Conservation (phyloP, 2,329 filamentous ascomycete species). For the Neofusicoccum ribis region DNA sequence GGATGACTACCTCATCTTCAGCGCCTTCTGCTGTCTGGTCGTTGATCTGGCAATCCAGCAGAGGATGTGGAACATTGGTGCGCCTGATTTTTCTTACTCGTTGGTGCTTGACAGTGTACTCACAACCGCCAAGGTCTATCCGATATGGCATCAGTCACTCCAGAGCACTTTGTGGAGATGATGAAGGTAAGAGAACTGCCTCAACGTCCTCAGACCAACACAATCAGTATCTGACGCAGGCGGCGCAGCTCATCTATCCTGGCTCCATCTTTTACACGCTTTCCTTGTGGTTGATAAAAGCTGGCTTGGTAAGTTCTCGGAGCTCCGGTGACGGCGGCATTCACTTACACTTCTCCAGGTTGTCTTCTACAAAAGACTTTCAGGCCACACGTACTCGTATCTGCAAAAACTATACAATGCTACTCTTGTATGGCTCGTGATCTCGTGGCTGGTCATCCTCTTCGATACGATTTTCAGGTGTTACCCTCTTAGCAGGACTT, state of each 20-base stretch:
- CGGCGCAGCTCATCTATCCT: slow-evolving; percentile 40
- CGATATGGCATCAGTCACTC: slow-evolving; percentile 25
- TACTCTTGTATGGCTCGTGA: slow-evolving; percentile 32
- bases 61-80: slow-evolving; percentile 36
- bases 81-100: neutral
- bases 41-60: slow-evolving; percentile 37
- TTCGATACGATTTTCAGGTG: slow-evolving; percentile 45
- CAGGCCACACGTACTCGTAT: slow-evolving; percentile 34
- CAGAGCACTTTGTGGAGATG: slow-evolving; percentile 27
- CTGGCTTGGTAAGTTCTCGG: slow-evolving; percentile 35
- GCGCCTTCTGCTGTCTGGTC: slow-evolving; percentile 34
- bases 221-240: neutral
- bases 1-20: slow-evolving; percentile 34
- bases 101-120: neutral
- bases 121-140: slow-evolving; percentile 13
- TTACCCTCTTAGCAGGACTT: slow-evolving; percentile 35
- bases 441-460: slow-evolving; percentile 38
- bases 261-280: slow-evolving; percentile 44
- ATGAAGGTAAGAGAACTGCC: slow-evolving; percentile 23
- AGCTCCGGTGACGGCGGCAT: too few relatives aligned
- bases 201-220: neutral
- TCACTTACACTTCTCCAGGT: neutral
- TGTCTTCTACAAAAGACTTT: slow-evolving; percentile 45
- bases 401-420: slow-evolving; percentile 42
- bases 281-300: slow-evolving; percentile 45